phyloP scores from a whole-genome alignment of 495 filamentous ascomycete species.

The Tuber melanosporum region DNA sequence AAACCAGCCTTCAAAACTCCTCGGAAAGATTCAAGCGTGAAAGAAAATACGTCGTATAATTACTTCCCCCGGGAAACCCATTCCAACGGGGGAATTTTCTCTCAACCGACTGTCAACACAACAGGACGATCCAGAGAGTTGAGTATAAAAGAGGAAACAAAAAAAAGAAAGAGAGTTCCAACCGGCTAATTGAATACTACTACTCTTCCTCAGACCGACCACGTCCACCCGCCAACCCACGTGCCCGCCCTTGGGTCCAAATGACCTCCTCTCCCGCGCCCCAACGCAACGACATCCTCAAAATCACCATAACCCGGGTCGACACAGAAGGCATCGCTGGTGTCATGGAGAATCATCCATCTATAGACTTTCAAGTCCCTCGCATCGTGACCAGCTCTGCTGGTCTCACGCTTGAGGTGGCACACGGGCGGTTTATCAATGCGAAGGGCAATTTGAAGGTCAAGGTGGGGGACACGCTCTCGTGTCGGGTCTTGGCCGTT shows the following conservation, averaged over 20 bases:
- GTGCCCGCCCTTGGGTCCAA: not conserved
- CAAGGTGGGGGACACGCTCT: not conserved
- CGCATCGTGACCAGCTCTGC: not conserved
- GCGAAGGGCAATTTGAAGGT: not conserved
- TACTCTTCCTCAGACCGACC: not conserved
- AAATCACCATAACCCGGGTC: not conserved
- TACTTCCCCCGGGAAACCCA: no score
- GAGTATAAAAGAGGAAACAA: no score
- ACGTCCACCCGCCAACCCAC: no score
- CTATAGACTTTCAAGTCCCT: not conserved
- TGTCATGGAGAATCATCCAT: not conserved
- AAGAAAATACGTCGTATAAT: no score
- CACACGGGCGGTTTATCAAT: not conserved
- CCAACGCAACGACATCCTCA: not conserved
- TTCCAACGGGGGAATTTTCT: no score
- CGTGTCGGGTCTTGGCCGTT: not conserved
- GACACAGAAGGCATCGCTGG: not conserved
- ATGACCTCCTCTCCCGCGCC: not conserved
- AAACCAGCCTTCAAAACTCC: no score
- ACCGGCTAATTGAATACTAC: no score
- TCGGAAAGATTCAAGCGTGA: no score
- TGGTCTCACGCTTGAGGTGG: not conserved
- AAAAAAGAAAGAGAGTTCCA: no score
- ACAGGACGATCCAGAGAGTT: no score
- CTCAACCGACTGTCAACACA: no score